These are phyloP conservation scores for Globisporangium acanthophoron DNA, from an alignment of 352 stramenopile genomes.

Conservation along the genomic window DNA sequence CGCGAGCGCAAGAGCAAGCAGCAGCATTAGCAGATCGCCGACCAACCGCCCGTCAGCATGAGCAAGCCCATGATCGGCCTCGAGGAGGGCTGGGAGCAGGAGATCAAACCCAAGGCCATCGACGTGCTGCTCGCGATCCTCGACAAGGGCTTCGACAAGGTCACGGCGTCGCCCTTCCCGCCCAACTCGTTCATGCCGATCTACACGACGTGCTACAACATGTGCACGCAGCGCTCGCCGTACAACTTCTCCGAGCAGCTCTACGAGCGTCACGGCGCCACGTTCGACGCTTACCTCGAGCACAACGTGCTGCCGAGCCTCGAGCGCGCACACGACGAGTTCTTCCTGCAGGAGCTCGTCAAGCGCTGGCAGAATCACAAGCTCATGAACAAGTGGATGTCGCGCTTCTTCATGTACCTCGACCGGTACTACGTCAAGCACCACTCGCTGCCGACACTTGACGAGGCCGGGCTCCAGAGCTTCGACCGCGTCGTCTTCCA, in stretches of 20 bases:
- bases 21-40: neutral
- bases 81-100: constrained; percentile 81
- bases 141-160: constrained; percentile 82
- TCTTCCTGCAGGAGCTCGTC: constrained; percentile 96
- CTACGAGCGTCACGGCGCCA: constrained; percentile 95
- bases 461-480: constrained; percentile 85
- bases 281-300: constrained; percentile 84
- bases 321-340: constrained; percentile 87
- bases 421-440: constrained; percentile 97
- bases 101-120: constrained; percentile 89
- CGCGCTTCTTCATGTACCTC: constrained; percentile 99
- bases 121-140: constrained; percentile 84
- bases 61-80: constrained; percentile 84
- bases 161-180: constrained; percentile 76
- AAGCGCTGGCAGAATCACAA: constrained; percentile 98
- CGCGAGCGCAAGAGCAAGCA: neutral
- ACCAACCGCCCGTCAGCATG: constrained; percentile 18
- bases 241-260: constrained; percentile 99
- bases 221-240: constrained; percentile 98
- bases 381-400: constrained; percentile 99
- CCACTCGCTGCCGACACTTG: constrained; percentile 94
- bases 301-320: constrained; percentile 89
- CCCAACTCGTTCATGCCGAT: constrained; percentile 86
- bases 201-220: constrained; percentile 97
- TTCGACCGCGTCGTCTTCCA: constrained; percentile 84